Evolutionary conservation across 2,329 filamentous ascomycete species (phyloP).

Genomic region (Monilinia laxa): DNA sequence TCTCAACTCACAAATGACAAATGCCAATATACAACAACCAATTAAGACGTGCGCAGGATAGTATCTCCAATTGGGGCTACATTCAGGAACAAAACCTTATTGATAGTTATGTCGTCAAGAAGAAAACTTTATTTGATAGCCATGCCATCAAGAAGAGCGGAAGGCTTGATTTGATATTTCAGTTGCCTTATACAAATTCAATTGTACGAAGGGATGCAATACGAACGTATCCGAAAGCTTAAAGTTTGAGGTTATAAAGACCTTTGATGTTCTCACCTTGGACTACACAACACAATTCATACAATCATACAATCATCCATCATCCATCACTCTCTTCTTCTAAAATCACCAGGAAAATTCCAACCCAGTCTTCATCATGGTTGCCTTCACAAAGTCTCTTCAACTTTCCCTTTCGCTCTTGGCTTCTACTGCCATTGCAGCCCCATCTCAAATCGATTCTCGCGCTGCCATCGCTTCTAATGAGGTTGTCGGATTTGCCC

Average conservation of each 20-base stretch:
- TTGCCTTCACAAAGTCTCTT: constrained; percentile 27
- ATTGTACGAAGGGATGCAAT: background rate
- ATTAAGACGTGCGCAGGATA: background rate
- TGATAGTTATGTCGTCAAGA: no score
- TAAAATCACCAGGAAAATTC: background rate
- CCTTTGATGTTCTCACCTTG: background rate
- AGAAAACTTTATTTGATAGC: background rate
- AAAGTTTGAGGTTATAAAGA: background rate
- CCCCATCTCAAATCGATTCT: constrained; percentile 32
- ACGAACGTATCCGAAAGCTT: background rate
- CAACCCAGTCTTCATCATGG: constrained; percentile 26
- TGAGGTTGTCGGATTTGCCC: constrained; percentile 52
- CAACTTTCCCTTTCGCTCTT: constrained; percentile 27
- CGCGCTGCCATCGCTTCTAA: constrained; percentile 48
- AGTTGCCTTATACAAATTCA: background rate
- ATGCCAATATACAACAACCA: background rate
- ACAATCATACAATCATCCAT: background rate
- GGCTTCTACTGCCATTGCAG: constrained; percentile 26
- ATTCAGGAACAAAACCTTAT: background rate
- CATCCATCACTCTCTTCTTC: background rate
- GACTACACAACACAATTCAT: background rate
- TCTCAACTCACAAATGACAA: background rate
- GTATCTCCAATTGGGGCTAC: background rate
- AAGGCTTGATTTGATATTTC: background rate
- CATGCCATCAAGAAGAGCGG: background rate